Evolutionary conservation across 148 eudicot species (phyloP).

Genomic region (Rhododendron ferrugineum): DNA sequence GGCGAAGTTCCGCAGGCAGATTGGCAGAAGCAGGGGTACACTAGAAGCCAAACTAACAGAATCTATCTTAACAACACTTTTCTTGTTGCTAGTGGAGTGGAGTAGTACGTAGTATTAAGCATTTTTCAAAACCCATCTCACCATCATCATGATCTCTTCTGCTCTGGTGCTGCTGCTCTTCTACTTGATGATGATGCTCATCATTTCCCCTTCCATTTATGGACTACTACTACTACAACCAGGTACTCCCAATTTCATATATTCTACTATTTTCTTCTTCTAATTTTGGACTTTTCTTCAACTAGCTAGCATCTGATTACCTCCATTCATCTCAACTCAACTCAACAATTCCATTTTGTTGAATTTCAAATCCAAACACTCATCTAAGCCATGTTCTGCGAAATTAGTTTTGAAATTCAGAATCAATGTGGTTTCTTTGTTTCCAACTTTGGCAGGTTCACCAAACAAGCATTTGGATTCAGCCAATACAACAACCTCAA

Average conservation of each 20-base stretch:
- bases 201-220: not conserved
- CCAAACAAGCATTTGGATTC: conserved; percentile 1
- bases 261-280: not conserved
- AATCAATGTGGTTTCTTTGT: too few species aligned
- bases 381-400: too few species aligned
- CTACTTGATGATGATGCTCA: conserved; percentile 11
- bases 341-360: too few species aligned
- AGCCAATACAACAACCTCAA: not conserved
- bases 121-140: not conserved
- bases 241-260: not conserved
- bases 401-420: too few species aligned
- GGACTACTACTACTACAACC: not conserved
- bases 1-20: not conserved
- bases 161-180: not conserved
- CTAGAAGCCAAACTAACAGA: conserved; percentile 15
- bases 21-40: not conserved
- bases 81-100: not conserved
- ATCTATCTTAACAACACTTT: not conserved
- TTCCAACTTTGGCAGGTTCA: not conserved
- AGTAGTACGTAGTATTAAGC: not conserved
- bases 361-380: too few species aligned
- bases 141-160: not conserved
- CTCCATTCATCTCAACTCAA: not conserved
- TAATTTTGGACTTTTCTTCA: not conserved
- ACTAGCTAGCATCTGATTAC: not conserved